phyloP scores from a whole-genome alignment of 2,329 filamentous ascomycete species.

The Ceratocystis lukuohia region DNA sequence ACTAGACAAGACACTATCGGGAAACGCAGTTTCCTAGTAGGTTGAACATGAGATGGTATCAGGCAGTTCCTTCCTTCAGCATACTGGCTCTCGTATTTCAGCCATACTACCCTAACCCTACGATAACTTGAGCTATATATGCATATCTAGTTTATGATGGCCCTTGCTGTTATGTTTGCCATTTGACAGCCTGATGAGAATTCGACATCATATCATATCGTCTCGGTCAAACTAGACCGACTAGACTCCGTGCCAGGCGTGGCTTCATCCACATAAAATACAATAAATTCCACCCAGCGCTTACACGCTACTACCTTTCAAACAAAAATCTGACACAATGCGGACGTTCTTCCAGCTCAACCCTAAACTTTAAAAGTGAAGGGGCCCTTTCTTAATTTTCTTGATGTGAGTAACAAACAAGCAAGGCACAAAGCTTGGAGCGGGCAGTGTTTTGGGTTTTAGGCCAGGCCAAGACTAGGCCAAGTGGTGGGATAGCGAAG shows the following conservation, averaged over 20 bases:
- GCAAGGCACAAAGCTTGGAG: background rate
- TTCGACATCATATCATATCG: too few relatives aligned
- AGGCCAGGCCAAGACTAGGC: background rate
- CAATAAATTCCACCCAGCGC: background rate
- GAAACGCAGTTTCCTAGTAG: background rate
- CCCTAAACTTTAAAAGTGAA: slow-evolving; percentile 4
- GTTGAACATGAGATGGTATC: background rate
- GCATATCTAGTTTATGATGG: background rate
- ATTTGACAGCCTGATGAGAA: too few relatives aligned
- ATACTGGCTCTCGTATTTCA: background rate
- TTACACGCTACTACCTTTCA: background rate
- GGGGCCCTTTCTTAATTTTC: background rate
- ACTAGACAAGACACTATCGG: background rate
- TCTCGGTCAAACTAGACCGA: too few relatives aligned
- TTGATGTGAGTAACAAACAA: too few relatives aligned
- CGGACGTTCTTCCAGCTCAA: background rate
- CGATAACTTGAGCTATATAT: background rate
- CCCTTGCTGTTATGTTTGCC: too few relatives aligned
- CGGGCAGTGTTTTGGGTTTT: background rate
- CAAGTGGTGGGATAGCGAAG: background rate
- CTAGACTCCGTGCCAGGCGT: too few relatives aligned
- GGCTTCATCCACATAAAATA: background rate
- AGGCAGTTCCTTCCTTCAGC: background rate
- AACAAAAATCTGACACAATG: background rate
- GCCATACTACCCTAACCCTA: background rate